Base-by-base conservation (phyloP, 2,329 filamentous ascomycete species). In the Cladophialophora exuberans region DNA sequence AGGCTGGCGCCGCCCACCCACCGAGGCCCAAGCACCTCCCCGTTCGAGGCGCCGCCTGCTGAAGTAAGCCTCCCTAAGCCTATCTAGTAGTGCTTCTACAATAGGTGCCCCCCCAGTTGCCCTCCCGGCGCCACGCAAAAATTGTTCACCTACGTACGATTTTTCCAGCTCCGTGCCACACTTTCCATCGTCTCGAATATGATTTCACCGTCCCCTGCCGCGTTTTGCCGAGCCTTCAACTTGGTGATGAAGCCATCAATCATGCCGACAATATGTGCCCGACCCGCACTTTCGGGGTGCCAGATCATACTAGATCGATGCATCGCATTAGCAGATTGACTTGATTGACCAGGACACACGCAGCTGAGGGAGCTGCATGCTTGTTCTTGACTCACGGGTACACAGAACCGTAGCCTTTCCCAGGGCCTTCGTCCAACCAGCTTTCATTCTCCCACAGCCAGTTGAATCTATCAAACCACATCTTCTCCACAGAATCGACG, bases 401-500 rank as follows among this genome's bases (percentile, higher is more conserved):
- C 13, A 65, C 56, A 13, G 55, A 55, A 9, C 64, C 64, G 55
- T 63, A 65, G 18, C 57, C 64, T 49, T 59, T 49, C 11, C 62
- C 62, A 22, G 61, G 60, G 11, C 54, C 64, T 20, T 63, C 61
- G 25, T 64, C 62, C 25, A 65, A 41, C 59, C 61, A 63, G 38
- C 62, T 62, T 47, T 71, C 70, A 26, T 76, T 72, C 45, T 76
- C 71, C 53, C 73, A 73, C n/a, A 84, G 70, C 74, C 77, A 86
- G 57, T 79, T 72, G 61, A 85, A 83, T 10, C 80, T 75, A 62
- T 84, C 82, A 62, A 74, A 78, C 83, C 83, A 85, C 72, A 85
- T 80, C 56, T 79, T 73, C 71, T 85, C 82, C 23, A 85, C 76
- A 1, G 80, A 73, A 7, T 77, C 72, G 3, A 79, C 76, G 49